Base-by-base conservation (phyloP, 371 early-diverging fungal genomes). In the Mortierella sp. region DNA sequence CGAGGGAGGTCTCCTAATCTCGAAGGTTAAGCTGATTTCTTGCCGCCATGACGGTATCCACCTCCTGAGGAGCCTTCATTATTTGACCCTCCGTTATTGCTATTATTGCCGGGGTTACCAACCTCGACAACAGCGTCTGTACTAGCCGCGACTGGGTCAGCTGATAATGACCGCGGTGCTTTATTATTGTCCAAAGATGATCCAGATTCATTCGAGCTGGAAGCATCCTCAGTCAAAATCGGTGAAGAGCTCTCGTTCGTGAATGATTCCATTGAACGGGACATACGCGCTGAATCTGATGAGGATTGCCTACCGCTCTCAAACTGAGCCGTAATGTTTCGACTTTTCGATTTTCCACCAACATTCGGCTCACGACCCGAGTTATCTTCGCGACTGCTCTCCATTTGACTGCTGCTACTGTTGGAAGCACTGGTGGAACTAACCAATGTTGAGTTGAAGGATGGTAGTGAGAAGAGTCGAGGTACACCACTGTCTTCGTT, bases 121-220 rank as follows among this genome's bases (percentile, higher is more conserved):
- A 11, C 43, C 8, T 36, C 57, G 19, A 22, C 10, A 36, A n/a
- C 55, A 52, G n/a, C 53, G 19, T 47, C 32, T 13, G 58, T 28
- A 7, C 48, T 6, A 9, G 24, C 38, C 6, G 38, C 41, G 28
- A 64, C 36, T 1, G 58, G 50, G 11, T 65, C 72, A 9, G 71
- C 48, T 5, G 77, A 70, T 4, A 65, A 50, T 1, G 71, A 58
- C 4, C 40, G 67, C 0, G 72, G 68, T 10, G 61, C 69, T 1
- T 33, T 59, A 50, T 59, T 63, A 21, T 65, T 61, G 21, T 66
- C 68, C 21, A 68, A 71, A 22, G 77, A 60, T 19, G 68, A 67
- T 7, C 71, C 63, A 43, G 77, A 71, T 58, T 71, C 77, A 62
- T 70, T 71, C 53, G 79, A 78, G 47, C 67, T 73, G 22, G 70